Base-by-base conservation (phyloP, 2,329 filamentous ascomycete species). In the Achaetomium macrosporum region DNA sequence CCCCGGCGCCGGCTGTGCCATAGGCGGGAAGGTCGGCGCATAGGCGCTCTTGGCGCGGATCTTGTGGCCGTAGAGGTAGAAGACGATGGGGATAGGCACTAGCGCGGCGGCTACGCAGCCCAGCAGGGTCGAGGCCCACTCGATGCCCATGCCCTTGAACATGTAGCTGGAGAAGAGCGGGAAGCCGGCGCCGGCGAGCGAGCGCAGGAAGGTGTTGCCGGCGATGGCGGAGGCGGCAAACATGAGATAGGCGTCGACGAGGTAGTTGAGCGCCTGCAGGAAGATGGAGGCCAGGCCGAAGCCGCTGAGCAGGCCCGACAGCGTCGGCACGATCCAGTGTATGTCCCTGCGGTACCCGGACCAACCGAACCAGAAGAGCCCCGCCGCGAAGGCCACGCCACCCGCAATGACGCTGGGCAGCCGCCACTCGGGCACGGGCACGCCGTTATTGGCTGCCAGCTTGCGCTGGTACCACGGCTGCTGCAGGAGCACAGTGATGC, bases 241-340 rank as follows among this genome's bases (percentile, higher is more conserved):
- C 79, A 83, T 81, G 63, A 84, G 78, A 63, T 85, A 86, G 10
- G 82, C 83, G 63, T 92, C 88, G 53, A 91, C 84, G 3, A 92
- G 79, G 66, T 91, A 92, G 71, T 92, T 93, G 55, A 93, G 73
- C 12, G 84, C 77, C 59, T 88, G 85, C 35, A 93, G 81, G 75
- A 92, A 92, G 64, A 93, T 90, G 25, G 85, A 85, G 71, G 90
- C 84, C 64, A 93, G 83, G 5, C 88, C 88, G 42, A 89, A 87
- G 4, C 88, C 88, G 46, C 83, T 79, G 69, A 78, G 73, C 46
- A 86, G 67, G 45, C 83, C 83, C 5, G 81, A 84, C 7, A 78
- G 69, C 2, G 80, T 75, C 5, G 83, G 83, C 1, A 82, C 81
- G 47, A 82, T 80, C 83, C 83, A 86, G 69, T 83, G 82, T 20